Base-by-base conservation (phyloP, 2,329 filamentous ascomycete genomes). In the Hypoxylon sp. region DNA sequence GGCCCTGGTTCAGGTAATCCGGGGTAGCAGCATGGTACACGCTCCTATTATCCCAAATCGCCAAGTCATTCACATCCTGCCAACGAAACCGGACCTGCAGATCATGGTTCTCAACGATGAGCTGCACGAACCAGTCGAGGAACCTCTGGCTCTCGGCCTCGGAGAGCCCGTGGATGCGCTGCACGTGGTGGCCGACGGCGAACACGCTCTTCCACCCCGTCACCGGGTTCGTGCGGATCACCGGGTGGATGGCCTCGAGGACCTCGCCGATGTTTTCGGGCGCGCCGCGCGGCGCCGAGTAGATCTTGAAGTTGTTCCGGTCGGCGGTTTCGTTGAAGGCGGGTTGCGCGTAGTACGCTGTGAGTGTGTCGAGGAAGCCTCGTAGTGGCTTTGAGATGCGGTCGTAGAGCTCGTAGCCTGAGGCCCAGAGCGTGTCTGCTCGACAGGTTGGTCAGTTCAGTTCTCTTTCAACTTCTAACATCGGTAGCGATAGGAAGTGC, bases 191-290 rank as follows among this genome's bases (percentile, higher is more conserved):
- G 61, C 75, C 74, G 2, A 75, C 74, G 25, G 74, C 74, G 69
- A 75, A 77, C 19, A 76, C 79, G 62, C 81, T 84, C 78, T 89
- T 89, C 87, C 88, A 90, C 0, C 87, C 87, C 0, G 87, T 90
- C 0, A 90, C 87, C 0, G 88, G 88, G 69, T 90, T 89, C 1
- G 87, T 90, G 14, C 87, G 82, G 5, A 89, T 80, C 0, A 89
- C 82, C 0, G 87, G 87, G 69, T 90, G 87, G 0, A 82, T 77
- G 0, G 87, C 82, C 19, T 77, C 78, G 14, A 90, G 75, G 1
- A 83, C 79, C 1, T 74, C 74, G 6, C 87, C 87, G 2, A 85
- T 76, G 72, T 90, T 90, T 69, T 85, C 81, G 0, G 87, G 86
- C 0, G 83, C 79, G 1, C 86, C 86, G 19, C 87, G 80, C 14